Percentiles rank a stretch among this genome's conserved stretches.
Conservation (phyloP, 1,139 yeast genomes). For the Pichia sp. region DNA sequence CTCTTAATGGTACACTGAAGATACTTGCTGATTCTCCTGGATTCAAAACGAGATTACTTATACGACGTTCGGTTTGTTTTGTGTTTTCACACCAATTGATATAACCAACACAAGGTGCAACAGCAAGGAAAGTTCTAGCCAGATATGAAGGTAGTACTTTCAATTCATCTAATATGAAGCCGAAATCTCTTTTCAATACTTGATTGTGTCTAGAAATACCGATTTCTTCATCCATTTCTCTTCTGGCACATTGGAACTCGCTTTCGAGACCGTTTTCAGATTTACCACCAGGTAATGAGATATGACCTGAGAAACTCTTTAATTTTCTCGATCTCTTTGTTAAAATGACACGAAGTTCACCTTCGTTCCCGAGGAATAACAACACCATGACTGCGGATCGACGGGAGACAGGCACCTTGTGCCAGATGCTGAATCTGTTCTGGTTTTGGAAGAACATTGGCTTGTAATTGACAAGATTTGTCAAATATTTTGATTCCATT, state of each 20-base stretch:
- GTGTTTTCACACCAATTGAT: slow-evolving; percentile 38
- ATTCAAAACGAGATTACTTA: slow-evolving; percentile 41
- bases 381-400: slow-evolving; percentile 76
- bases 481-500: slow-evolving; percentile 33
- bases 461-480: slow-evolving; percentile 30
- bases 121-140: slow-evolving; percentile 78
- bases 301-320: slow-evolving; percentile 80
- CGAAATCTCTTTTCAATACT: slow-evolving; percentile 42
- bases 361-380: slow-evolving; percentile 65
- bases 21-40: slow-evolving; percentile 73
- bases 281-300: slow-evolving; percentile 88
- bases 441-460: slow-evolving; percentile 28
- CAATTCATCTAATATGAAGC: slow-evolving; percentile 56
- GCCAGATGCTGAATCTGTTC: slow-evolving; percentile 49
- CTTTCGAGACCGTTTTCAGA: slow-evolving; percentile 66
- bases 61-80: slow-evolving; percentile 29
- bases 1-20: slow-evolving; percentile 66
- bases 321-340: slow-evolving; percentile 73
- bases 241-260: slow-evolving; percentile 69
- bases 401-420: slow-evolving; percentile 54
- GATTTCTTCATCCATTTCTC: slow-evolving; percentile 87
- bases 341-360: slow-evolving; percentile 73
- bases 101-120: slow-evolving; percentile 77
- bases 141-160: slow-evolving; percentile 70
- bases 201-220: slow-evolving; percentile 60